Evolutionary conservation across 2,329 filamentous ascomycete species (phyloP).

Genomic region (Chrysoporthe austroafricana): DNA sequence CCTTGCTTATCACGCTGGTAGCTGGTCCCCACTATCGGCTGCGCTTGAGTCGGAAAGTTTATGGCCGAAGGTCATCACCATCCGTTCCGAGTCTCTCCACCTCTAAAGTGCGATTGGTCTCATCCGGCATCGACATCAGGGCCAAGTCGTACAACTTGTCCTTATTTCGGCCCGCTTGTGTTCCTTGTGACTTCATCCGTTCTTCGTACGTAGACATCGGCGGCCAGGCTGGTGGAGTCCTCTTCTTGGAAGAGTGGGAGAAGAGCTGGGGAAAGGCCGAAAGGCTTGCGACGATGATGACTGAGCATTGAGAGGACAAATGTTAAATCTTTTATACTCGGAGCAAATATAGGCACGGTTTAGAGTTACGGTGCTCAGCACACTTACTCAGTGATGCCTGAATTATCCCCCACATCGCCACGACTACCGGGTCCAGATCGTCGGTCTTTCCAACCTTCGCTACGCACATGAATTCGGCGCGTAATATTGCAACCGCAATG

Average conservation of each 20-base stretch:
- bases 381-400: neutral
- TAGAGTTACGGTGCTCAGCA: too few relatives aligned
- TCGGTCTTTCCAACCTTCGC: neutral
- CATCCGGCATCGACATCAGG: neutral
- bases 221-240: neutral
- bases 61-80: neutral
- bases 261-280: neutral
- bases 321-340: neutral
- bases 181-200: too few relatives aligned
- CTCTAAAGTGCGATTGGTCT: neutral
- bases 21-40: neutral
- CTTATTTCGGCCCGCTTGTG: neutral
- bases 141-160: neutral
- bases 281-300: neutral
- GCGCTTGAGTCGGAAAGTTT: too few relatives aligned
- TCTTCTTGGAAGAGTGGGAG: neutral
- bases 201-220: neutral
- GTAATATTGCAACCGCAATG: conserved; percentile 6
- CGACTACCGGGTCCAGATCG: neutral
- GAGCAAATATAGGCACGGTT: neutral
- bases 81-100: neutral
- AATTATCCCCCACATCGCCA: neutral
- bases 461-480: neutral
- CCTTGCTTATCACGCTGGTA: neutral
- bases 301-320: neutral